Evolutionary conservation across 495 filamentous ascomycete genomes (phyloP), one percentile per base, ranked within the genome.

Genomic region (Talaromyces adpressus): DNA sequence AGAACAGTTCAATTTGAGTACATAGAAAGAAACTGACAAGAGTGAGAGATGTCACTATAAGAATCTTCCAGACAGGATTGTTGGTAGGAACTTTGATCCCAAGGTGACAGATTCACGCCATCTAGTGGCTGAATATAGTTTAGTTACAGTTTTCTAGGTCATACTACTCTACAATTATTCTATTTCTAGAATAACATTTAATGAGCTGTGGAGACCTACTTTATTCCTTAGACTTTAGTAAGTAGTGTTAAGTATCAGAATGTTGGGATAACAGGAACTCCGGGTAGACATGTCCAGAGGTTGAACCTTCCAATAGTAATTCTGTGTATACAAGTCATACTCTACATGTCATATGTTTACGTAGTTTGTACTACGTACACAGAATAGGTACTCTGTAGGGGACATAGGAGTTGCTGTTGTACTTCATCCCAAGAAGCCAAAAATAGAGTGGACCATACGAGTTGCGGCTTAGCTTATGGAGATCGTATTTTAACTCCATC

Each of bases 371-470:
- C 45, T 49, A 49, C 45, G 36, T 20, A 22, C 45, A 20, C 1
- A 18, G 18, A 7, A 49, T 3, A 49, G 45, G 45, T 8, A 3
- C 11, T 6, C 16, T 20, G n/a, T 6, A 20, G 3, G 3, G 18
- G 5, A 49, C 45, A 49, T 6, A 20, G 41, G 0, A 20, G 2
- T 5, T 1, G 11, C 8, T 22, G 9, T 30, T 12, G 32, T 11
- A 36, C 32, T 36, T 12, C 9, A 36, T 36, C 32, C 6, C 20
- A 20, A 9, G n/a, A 23, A 27, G 52, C 22, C 52, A 56, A 56
- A 56, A 56, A 56, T 56, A 56, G 52, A 56, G 27, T 23, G 3
- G 11, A n/a, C 52, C n/a, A 56, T 56, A 27, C 52, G 52, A 56
- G 16, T 56, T 20, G 52, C 52, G 27, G 52, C 52, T 56, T 29